phyloP scores from a whole-genome alignment of 257 asterid species.

The Ilex aquifolium region DNA sequence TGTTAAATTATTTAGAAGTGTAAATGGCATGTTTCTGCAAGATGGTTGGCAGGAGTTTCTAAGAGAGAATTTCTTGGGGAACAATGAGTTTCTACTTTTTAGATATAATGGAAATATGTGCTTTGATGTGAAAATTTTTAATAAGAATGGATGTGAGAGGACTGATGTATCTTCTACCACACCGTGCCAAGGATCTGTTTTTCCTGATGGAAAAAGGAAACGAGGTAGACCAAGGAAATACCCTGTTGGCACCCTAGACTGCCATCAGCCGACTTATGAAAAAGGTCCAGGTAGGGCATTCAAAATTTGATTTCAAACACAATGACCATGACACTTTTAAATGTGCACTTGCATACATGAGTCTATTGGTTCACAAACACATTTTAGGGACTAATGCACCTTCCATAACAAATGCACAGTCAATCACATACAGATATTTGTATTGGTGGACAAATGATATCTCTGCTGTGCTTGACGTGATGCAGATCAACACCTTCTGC shows the following conservation, averaged over 20 bases:
- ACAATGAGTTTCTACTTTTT: not conserved
- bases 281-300: not conserved
- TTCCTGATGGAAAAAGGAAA: not conserved
- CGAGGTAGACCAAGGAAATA: not conserved
- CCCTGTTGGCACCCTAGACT: not conserved
- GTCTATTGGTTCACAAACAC: not conserved
- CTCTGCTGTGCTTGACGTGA: no score
- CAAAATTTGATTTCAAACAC: no score
- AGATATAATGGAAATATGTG: not conserved
- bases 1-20: not conserved
- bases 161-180: not conserved
- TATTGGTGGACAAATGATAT: no score
- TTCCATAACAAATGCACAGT: not conserved
- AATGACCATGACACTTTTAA: no score
- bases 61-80: not conserved
- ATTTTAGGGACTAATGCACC: not conserved
- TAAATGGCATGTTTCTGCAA: not conserved
- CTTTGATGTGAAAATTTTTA: not conserved
- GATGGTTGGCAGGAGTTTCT: not conserved
- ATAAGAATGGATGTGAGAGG: not conserved
- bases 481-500: no score
- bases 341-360: not conserved
- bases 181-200: not conserved
- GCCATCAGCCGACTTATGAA: not conserved
- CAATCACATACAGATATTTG: no score